phyloP scores from a whole-genome alignment of 2,329 filamentous ascomycete genomes.

The Beauveria scarabaeidicola region DNA sequence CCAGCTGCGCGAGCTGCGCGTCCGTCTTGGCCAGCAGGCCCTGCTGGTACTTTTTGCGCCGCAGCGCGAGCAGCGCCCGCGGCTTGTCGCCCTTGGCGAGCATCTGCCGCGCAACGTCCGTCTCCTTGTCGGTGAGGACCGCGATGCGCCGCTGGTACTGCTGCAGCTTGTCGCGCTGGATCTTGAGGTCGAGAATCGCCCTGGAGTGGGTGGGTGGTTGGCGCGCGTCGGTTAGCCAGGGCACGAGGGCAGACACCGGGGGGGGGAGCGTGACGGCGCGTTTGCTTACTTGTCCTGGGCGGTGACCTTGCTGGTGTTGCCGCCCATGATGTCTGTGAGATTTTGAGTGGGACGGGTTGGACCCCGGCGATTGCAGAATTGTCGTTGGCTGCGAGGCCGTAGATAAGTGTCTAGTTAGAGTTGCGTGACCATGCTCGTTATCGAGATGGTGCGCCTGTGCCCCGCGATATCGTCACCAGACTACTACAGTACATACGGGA shows the following conservation, averaged over 20 bases:
- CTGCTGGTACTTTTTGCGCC: slow-evolving; percentile 96
- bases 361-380: not conserved
- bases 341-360: not conserved
- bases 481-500: too few species aligned
- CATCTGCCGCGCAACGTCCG: slow-evolving; percentile 74
- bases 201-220: slow-evolving; percentile 36
- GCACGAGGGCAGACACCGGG: slow-evolving; percentile 12
- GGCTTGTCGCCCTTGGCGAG: slow-evolving; percentile 71
- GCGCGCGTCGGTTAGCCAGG: not conserved
- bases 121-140: slow-evolving; percentile 78
- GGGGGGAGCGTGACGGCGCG: not conserved
- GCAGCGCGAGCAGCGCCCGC: slow-evolving; percentile 76
- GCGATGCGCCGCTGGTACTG: slow-evolving; percentile 91
- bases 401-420: not conserved
- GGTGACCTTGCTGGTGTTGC: slow-evolving; percentile 48
- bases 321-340: slow-evolving; percentile 37
- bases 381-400: not conserved
- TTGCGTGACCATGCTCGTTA: not conserved
- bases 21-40: slow-evolving; percentile 83
- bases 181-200: slow-evolving; percentile 95
- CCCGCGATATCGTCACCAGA: slow-evolving; percentile 9
- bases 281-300: slow-evolving; percentile 72
- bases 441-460: not conserved
- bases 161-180: slow-evolving; percentile 91
- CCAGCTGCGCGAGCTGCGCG: slow-evolving; percentile 84